Conservation (phyloP, 169 alveolate species). For the Blepharisma undulans region DNA sequence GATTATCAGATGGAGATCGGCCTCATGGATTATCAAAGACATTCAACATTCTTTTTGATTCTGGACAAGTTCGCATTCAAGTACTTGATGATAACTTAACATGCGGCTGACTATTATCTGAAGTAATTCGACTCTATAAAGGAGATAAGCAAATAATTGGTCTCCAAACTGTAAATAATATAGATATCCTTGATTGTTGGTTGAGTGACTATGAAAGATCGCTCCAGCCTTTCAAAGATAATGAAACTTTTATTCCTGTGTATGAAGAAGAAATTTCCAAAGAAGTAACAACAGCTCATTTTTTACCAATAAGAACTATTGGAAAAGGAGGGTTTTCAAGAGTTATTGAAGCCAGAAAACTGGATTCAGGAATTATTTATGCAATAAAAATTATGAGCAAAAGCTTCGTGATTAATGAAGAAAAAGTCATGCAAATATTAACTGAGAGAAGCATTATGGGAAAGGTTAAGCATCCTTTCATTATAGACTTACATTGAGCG, state of each 20-base stretch:
- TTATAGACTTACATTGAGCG: slow-evolving; percentile 70
- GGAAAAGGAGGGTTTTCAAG: slow-evolving; percentile 41
- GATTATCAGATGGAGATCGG: not conserved
- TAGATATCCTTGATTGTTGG: slow-evolving; percentile 14
- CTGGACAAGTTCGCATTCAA: not conserved
- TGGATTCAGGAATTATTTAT: slow-evolving; percentile 68
- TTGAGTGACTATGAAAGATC: not conserved
- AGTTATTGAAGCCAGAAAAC: slow-evolving; percentile 50
- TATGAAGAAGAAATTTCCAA: not conserved
- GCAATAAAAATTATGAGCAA: slow-evolving; percentile 70
- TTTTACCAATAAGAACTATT: slow-evolving; percentile 1
- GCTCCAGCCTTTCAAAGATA: slow-evolving; percentile 6
- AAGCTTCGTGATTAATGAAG: slow-evolving; percentile 41
- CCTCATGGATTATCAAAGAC: not conserved
- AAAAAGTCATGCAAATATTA: slow-evolving; percentile 37
- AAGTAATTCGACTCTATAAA: not conserved
- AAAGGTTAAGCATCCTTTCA: slow-evolving; percentile 66
- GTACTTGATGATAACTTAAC: not conserved
- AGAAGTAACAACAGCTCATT: not conserved
- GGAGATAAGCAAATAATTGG: not conserved
- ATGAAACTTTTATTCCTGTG: not conserved
- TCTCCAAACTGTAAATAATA: not conserved
- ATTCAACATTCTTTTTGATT: not conserved
- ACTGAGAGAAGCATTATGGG: slow-evolving; percentile 66
- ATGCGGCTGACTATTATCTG: slow-evolving; percentile 22